These are phyloP conservation scores for Syncephalis plumigaleata DNA, from an alignment of 371 early-diverging fungal species.

Conservation along the genomic window DNA sequence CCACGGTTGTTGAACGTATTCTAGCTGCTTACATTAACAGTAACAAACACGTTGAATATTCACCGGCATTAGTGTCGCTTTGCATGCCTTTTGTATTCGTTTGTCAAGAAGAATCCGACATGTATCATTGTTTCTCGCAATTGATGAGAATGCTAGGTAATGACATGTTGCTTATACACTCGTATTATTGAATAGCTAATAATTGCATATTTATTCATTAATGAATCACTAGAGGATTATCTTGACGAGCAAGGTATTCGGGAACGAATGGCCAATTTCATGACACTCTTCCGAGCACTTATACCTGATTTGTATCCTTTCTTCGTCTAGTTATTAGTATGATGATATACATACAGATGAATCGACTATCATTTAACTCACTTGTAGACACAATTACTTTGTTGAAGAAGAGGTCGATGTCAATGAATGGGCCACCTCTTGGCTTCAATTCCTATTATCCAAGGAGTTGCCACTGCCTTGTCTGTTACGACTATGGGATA, in stretches of 20 bases:
- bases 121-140: constrained; percentile 63
- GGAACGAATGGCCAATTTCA: constrained; percentile 55
- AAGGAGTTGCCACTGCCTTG: constrained; percentile 65
- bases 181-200: neutral
- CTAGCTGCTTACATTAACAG: constrained; percentile 65
- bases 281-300: constrained; percentile 54
- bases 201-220: neutral
- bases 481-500: constrained; percentile 69
- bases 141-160: constrained; percentile 50
- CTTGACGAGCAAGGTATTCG: constrained; percentile 31
- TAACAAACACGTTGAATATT: constrained; percentile 60
- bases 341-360: too few relatives aligned
- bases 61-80: constrained; percentile 51
- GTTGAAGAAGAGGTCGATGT: constrained; percentile 90
- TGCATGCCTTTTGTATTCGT: constrained; percentile 74
- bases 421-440: constrained; percentile 80
- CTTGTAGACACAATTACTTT: constrained; percentile 43
- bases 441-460: constrained; percentile 62
- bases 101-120: constrained; percentile 55
- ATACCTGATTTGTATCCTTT: constrained; percentile 48
- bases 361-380: neutral
- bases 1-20: constrained; percentile 53
- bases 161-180: neutral
- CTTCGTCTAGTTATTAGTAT: too few relatives aligned
- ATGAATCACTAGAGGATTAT: constrained; percentile 3